These are phyloP conservation scores for Serendipita sp. DNA, from an alignment of 1,284 basidiomycete species.

Conservation along the genomic window DNA sequence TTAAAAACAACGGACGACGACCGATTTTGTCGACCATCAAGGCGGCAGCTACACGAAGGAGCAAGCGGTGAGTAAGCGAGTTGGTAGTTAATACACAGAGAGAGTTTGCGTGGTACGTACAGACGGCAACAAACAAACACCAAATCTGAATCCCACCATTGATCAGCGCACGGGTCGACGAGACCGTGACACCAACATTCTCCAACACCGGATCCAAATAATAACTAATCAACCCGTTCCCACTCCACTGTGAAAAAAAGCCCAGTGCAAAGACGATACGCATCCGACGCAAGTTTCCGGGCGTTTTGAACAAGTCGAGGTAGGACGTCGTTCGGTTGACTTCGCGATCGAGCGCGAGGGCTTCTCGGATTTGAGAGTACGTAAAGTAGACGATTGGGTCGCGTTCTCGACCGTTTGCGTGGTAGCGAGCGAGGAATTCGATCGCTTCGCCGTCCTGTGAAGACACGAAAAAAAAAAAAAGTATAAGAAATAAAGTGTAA, in stretches of 20 bases:
- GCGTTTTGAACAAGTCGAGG: slow-evolving; percentile 36
- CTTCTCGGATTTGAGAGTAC: slow-evolving; percentile 36
- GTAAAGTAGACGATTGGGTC: slow-evolving; percentile 30
- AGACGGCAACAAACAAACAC: background rate
- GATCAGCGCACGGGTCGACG: slow-evolving; percentile 41
- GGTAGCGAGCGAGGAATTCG: slow-evolving; percentile 44
- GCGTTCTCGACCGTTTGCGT: slow-evolving; percentile 37
- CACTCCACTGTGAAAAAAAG: slow-evolving; percentile 45
- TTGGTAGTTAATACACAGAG: background rate
- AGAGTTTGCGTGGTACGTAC: background rate
- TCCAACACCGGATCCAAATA: slow-evolving; percentile 35
- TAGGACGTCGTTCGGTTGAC: slow-evolving; percentile 33
- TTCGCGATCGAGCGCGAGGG: slow-evolving; percentile 43
- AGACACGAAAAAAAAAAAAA: slow-evolving; percentile 14
- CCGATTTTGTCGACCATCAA: slow-evolving; percentile 46
- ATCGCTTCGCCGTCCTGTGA: slow-evolving; percentile 34
- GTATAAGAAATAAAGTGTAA: background rate
- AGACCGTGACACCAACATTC: slow-evolving; percentile 38
- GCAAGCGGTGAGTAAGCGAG: background rate
- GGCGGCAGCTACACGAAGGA: slow-evolving; percentile 34
- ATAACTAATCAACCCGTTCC: slow-evolving; percentile 6
- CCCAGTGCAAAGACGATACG: slow-evolving; percentile 41
- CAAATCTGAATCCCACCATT: slow-evolving; percentile 46
- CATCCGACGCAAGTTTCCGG: slow-evolving; percentile 47
- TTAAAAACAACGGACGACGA: slow-evolving; percentile 45